Conservation (phyloP, 176 grass and related monocot species). For the barley (Hordeum vulgare) region MorexV3_pseudomolecules_assembly NC_058519.1:67040193-67040692, state of each 20-base stretch:
- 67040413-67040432: too few species aligned
- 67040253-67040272: background rate
- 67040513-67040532: background rate
- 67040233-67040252: background rate
- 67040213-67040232: background rate
- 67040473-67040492: slow-evolving; percentile 18
- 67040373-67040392: background rate
- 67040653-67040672: too few species aligned
- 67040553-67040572: background rate
- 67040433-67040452: background rate
- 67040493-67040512: background rate
- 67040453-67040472: slow-evolving; percentile 10
- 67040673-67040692: too few species aligned
- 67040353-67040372: background rate
- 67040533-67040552: background rate
- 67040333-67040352: background rate
- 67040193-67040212: background rate
- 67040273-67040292: slow-evolving; percentile 15
- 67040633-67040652: too few species aligned
- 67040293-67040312: slow-evolving; percentile 16
- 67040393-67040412: background rate
- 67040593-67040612: too few species aligned
- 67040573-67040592: too few species aligned
- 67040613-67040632: too few species aligned
- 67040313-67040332: background rate